Evolutionary conservation across 2,329 filamentous ascomycete species (phyloP), one percentile per base, ranked within the genome.

Genomic region (Paecilomyces dactylethromorphus): DNA sequence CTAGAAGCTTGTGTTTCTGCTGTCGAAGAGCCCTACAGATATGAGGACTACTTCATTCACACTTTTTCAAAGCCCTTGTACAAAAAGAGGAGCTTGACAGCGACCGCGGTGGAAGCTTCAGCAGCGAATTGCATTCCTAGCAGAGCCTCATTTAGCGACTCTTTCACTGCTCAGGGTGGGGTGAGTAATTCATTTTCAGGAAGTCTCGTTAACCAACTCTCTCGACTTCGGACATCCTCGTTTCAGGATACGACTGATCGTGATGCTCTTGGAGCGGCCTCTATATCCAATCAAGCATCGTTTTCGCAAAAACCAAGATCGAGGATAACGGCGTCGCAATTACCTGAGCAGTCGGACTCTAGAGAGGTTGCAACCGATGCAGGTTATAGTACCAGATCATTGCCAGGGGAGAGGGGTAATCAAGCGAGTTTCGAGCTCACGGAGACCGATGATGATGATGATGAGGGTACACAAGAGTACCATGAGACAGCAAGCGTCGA

Each of bases 401-500:
- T 4, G 1, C 32, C 32, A 11, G 32, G 3, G 39, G 53, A 15
- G 55, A 56, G 49, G 26, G 26, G 2, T 58, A 64, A 21, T 39
- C 53, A 8, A 31, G 58, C 52, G 13, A 52, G 6, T n/a, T 52
- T 12, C 32, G 32, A 33, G 32, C 13, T 33, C 32, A 33, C 32
- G 32, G 60, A 56, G 7, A 33, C 15, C 11, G 39, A 54, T 12
- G 59, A 60, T 29, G 62, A 62, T 11, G 59, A 59, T 29, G 62
- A 62, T 11, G 59, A 59, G 11, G 57, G 52, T 31, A 59, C 62
- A 22, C 58, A 63, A 39, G 65, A 67, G 55, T 57, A 51, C 13
- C 72, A 74, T 58, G 68, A 72, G 57, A 71, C 67, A 35, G 72
- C 72, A 31, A 77, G 74, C 56, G 62, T 75, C 45, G 74, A 76